These are phyloP conservation scores for Acarospora socialis DNA, from an alignment of 2,329 filamentous ascomycete genomes.

Conservation along the genomic window DNA sequence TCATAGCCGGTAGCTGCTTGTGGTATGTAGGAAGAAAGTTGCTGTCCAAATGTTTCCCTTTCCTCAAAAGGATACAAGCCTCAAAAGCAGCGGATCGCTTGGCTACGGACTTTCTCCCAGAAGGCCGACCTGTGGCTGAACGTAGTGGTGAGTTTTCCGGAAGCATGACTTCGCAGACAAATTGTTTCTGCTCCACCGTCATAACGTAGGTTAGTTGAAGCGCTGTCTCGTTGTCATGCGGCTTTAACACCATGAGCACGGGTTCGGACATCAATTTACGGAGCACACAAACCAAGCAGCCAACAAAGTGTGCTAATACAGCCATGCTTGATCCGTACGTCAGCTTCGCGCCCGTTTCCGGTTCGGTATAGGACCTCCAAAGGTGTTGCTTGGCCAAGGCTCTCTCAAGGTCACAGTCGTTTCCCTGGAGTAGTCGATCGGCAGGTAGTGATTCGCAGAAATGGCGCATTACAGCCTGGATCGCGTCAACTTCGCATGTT, in stretches of 20 bases:
- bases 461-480: slow-evolving; percentile 44
- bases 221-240: slow-evolving; percentile 33
- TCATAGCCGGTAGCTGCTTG: slow-evolving; percentile 61
- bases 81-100: slow-evolving; percentile 84
- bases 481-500: background rate
- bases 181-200: slow-evolving; percentile 41
- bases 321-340: slow-evolving; percentile 62
- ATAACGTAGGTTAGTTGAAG: slow-evolving; percentile 48
- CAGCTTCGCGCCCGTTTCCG: slow-evolving; percentile 58
- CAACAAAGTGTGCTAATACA: slow-evolving; percentile 59
- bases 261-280: slow-evolving; percentile 10
- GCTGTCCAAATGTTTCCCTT: slow-evolving; percentile 53
- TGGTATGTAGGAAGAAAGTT: slow-evolving; percentile 59
- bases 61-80: slow-evolving; percentile 56
- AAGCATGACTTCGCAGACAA: slow-evolving; percentile 63
- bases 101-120: slow-evolving; percentile 58
- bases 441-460: slow-evolving; percentile 65
- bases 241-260: slow-evolving; percentile 17
- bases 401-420: slow-evolving; percentile 42
- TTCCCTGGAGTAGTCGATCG: slow-evolving; percentile 53
- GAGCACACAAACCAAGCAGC: slow-evolving; percentile 39
- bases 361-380: slow-evolving; percentile 44
- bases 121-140: slow-evolving; percentile 47
- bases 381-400: slow-evolving; percentile 39
- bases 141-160: slow-evolving; percentile 61